Evolutionary conservation across 441 rosid genomes (phyloP), one percentile per base, ranked within the genome.

Genomic region (Sinapis alba): DNA sequence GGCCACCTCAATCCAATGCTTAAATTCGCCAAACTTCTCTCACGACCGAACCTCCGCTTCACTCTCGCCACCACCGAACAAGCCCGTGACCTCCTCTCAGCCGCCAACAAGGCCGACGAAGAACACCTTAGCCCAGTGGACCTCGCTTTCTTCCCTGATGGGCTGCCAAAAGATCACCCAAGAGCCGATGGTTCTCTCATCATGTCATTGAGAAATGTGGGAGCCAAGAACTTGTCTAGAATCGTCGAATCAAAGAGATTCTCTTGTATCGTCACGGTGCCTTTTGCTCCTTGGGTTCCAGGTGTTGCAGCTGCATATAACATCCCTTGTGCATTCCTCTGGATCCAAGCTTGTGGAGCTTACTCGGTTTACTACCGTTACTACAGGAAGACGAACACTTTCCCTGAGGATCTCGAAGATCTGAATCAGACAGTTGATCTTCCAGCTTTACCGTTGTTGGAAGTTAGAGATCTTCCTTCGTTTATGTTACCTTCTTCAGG

Each of bases 1-100:
- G 89, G 91, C 19, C 89, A 86, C 26, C 16, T 87, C 7, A 87
- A 84, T 59, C 91, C 89, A 0, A 62, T 80, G 65, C 80, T 87
- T 26, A 83, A 83, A 71, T 62, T 87, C 7, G 87, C 87, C 62
- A 80, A 86, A 71, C 75, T 71, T 19, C 76, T 84, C 5, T 76
- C 80, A 26, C 62, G 75, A 21, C 80, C 78, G 15, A 85, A 84
- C 9, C 75, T 87, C n/a, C 79, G 45, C 11, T 83, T 84, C 77
- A 84, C 85, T 41, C 54, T 87, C 11, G 83, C 87, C 67, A 82
- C 86, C 73, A 76, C 73, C 5, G 85, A 87, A 5, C 50, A 62
- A n/a, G 83, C 74, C 9, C 73, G 85, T 24, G 69, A 78, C 63
- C 79, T 54, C 28, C 16, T 78, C 59, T 74, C 72, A 50, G 36